A percentile compares a stretch with the other conserved stretches of the same genome.
phyloP scores from a whole-genome alignment of 139 green algal species.

The Chlorella sp. region DNA sequence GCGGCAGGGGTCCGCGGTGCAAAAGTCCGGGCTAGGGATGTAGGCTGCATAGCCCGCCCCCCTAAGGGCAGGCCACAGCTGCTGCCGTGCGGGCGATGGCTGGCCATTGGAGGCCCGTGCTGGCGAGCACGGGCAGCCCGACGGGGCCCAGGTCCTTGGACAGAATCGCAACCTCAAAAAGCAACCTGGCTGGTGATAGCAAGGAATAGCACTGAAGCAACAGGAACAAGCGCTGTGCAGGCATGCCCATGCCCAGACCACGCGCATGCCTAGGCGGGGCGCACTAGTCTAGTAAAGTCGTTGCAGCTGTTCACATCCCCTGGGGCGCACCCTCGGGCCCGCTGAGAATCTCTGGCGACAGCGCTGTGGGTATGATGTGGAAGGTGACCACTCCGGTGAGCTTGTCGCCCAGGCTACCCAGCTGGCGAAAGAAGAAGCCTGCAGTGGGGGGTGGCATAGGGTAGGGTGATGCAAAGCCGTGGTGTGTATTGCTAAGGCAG shows the following conservation, averaged over 20 bases:
- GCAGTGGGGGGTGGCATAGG: not conserved
- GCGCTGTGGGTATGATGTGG: conserved; percentile 10
- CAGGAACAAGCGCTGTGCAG: not conserved
- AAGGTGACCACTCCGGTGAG: conserved; percentile 20
- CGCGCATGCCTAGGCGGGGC: too few relatives aligned
- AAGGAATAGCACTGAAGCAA: not conserved
- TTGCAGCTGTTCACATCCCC: not conserved
- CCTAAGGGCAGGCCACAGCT: too few relatives aligned
- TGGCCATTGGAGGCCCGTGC: too few relatives aligned
- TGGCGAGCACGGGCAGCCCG: too few relatives aligned
- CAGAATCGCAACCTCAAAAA: too few relatives aligned
- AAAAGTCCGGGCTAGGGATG: too few relatives aligned
- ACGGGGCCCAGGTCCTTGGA: too few relatives aligned
- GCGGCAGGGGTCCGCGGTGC: too few relatives aligned
- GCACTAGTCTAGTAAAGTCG: not conserved
- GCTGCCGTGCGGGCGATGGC: too few relatives aligned
- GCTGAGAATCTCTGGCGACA: not conserved
- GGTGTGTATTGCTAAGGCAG: too few relatives aligned
- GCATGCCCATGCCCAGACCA: not conserved
- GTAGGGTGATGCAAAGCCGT: not conserved
- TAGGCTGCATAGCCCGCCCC: too few relatives aligned
- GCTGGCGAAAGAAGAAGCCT: conserved; percentile 21
- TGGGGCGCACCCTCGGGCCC: not conserved
- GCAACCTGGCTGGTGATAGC: too few relatives aligned
- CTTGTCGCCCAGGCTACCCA: conserved; percentile 10